Evolutionary conservation across 352 stramenopile species (phyloP), one percentile per base, ranked within the genome.

Genomic region (Phytopythium montanum): DNA sequence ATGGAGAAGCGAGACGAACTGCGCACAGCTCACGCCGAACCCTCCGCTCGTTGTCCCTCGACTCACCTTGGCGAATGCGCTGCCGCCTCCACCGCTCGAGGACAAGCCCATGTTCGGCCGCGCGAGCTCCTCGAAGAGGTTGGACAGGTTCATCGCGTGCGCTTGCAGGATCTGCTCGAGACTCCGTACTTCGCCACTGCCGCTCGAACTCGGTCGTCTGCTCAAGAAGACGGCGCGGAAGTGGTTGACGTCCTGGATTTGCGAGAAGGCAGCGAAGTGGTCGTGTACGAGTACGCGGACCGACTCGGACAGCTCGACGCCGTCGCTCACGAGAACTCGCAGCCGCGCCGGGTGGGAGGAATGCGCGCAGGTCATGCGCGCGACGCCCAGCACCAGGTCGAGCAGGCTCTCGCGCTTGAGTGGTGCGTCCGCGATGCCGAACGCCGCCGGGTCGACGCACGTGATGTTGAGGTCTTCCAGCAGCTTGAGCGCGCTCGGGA

Each of bases 401-500:
- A 91, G 58, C 21, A 89, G 54, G 10, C 53, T 59, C 3, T 89
- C 78, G 5, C 81, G 77, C 7, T 64, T 72, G 16, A 89, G 39
- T 0, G 79, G 72, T 7, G 69, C 61, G 42, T 89, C 75, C 0
- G 62, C 73, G 54, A 89, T 52, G 25, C 72, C 81, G 21, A 75
- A 85, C 61, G 73, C 72, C 18, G 49, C 33, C 4, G 73, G 54
- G 42, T 91, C 81, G 2, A 85, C 66, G 26, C 63, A 76, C 44
- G 63, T 66, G 5, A 91, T 68, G 53, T 81, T 88, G 39, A 91
- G 65, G 28, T 85, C 79, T 42, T 89, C 77, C 2, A 91, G 60
- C n/a, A 89, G 51, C 25, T 65, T 70, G n/a, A 73, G 14, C 33
- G 69, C 72, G 61, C 70, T 82, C 21, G 76, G 68, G 44, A 87